These are phyloP conservation scores for Volvariella volvacea DNA, from an alignment of 1,284 basidiomycete genomes.

Conservation along the genomic window DNA sequence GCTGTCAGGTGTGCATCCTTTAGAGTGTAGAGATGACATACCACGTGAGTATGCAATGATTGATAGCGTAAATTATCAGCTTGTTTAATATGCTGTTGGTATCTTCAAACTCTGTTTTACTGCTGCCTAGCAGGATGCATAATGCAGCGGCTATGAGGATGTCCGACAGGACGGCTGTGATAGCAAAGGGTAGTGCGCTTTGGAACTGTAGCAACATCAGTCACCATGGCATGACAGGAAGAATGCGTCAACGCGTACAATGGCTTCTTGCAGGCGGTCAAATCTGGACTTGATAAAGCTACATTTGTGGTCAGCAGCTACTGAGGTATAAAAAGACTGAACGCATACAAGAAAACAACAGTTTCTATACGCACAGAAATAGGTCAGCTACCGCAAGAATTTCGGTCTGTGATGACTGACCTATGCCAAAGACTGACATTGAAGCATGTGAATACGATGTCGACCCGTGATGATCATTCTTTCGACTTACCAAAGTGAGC, in stretches of 20 bases:
- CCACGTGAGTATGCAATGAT: constrained; percentile 40
- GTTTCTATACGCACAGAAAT: constrained; percentile 19
- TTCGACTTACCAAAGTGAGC: constrained; percentile 29
- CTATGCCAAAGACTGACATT: constrained; percentile 29
- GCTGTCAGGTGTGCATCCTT: background rate
- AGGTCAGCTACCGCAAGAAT: background rate
- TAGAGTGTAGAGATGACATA: constrained; percentile 17
- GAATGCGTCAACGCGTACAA: background rate
- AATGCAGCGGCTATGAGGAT: constrained; percentile 31
- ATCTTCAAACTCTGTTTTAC: constrained; percentile 28
- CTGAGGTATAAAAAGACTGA: background rate
- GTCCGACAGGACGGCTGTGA: constrained; percentile 33
- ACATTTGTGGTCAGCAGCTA: background rate
- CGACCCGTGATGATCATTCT: background rate
- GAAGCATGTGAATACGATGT: constrained; percentile 1
- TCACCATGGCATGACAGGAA: background rate
- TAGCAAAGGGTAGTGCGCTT: constrained; percentile 31
- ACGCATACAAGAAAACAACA: constrained; percentile 25
- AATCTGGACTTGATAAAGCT: constrained; percentile 29
- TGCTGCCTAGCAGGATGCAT: constrained; percentile 29
- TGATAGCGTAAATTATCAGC: constrained; percentile 37
- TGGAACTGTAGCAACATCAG: constrained; percentile 13
- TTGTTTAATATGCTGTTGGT: constrained; percentile 35
- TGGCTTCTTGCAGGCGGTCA: constrained; percentile 21
- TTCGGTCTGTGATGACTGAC: constrained; percentile 14